Percentiles rank a stretch among this genome's conserved stretches.
phyloP scores from a whole-genome alignment of 495 filamentous ascomycete genomes.

The Xylaria nigripes region DNA sequence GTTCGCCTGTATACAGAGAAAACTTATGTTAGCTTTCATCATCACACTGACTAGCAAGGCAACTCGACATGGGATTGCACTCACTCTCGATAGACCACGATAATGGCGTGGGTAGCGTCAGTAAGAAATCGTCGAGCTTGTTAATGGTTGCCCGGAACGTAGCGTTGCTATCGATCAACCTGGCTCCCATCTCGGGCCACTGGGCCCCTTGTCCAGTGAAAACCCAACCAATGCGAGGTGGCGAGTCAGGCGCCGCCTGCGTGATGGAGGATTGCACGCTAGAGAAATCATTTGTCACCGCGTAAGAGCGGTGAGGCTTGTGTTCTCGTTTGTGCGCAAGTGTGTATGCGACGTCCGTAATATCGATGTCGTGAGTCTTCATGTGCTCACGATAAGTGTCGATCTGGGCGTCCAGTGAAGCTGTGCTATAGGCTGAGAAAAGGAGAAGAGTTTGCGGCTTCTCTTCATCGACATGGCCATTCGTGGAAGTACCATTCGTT shows the following conservation, averaged over 20 bases:
- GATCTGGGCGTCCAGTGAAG: conserved; percentile 10
- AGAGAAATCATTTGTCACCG: not conserved
- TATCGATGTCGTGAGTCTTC: not conserved
- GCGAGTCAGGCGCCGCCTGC: not conserved
- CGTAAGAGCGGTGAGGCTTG: conserved; percentile 15
- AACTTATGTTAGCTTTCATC: too few relatives aligned
- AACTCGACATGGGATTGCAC: too few relatives aligned
- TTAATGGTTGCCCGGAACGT: not conserved
- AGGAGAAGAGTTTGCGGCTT: conserved; percentile 4
- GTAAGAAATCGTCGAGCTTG: not conserved
- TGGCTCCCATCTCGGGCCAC: conserved; percentile 24
- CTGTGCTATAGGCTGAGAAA: conserved; percentile 13
- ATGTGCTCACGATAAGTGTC: conserved; percentile 9
- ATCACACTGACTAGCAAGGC: too few relatives aligned
- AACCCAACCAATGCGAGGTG: conserved; percentile 12
- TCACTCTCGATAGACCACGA: not conserved
- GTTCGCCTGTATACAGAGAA: conserved; percentile 2
- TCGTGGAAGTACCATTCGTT: not conserved
- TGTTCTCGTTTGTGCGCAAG: conserved; percentile 16
- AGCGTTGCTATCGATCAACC: conserved; percentile 1
- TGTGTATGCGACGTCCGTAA: conserved; percentile 18
- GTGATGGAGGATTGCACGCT: not conserved
- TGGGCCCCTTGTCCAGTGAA: conserved; percentile 26
- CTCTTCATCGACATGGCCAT: not conserved
- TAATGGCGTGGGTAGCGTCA: not conserved